These are phyloP conservation scores for Botrytis byssoidea DNA, from an alignment of 2,329 filamentous ascomycete species.

Conservation along the genomic window DNA sequence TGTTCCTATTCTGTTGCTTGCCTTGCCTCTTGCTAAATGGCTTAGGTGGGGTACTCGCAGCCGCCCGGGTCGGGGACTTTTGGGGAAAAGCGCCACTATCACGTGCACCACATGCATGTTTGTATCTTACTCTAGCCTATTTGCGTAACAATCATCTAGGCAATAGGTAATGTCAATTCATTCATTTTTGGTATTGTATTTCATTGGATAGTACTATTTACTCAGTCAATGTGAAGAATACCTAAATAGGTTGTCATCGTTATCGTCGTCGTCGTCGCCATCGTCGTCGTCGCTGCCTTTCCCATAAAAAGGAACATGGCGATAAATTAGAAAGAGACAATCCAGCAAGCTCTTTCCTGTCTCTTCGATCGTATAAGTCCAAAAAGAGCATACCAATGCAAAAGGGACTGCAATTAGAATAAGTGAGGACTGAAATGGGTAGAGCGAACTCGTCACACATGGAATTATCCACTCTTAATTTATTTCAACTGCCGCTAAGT, in stretches of 20 bases:
- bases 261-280: too few relatives aligned
- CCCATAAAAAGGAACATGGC: neutral
- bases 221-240: neutral
- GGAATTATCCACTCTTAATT: neutral
- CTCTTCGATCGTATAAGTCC: neutral
- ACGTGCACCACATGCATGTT: neutral
- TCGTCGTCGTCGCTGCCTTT: neutral
- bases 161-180: neutral
- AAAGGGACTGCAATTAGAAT: neutral
- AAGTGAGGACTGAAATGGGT: neutral
- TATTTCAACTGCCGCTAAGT: slow-evolving; percentile 8
- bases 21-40: slow-evolving; percentile 2
- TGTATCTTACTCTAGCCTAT: neutral
- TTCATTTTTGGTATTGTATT: too few relatives aligned
- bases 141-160: neutral
- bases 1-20: neutral
- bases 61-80: slow-evolving; percentile 5
- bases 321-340: neutral
- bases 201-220: neutral
- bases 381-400: neutral
- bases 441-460: slow-evolving; percentile 1
- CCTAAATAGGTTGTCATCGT: neutral
- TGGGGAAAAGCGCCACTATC: slow-evolving; percentile 1
- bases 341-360: neutral
- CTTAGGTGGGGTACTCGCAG: neutral